phyloP scores from a whole-genome alignment of 129 eudicot genomes.

The Centrapalus pauciflorus region DNA sequence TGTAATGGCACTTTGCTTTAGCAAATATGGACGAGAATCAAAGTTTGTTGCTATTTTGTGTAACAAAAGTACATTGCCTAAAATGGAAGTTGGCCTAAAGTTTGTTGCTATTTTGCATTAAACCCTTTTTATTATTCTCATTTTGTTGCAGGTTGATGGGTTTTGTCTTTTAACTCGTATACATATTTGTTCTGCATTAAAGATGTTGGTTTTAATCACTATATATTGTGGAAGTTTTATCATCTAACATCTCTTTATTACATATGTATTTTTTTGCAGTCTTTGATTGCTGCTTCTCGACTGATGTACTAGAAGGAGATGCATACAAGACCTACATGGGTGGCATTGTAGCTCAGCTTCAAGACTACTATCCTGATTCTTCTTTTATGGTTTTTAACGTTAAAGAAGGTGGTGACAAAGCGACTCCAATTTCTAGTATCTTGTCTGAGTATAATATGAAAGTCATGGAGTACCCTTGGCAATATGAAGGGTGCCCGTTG shows the following conservation, averaged over 20 bases:
- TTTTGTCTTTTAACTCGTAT: neutral
- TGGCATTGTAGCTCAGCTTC: slow-evolving; percentile 50
- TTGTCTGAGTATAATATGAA: slow-evolving; percentile 46
- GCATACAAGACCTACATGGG: slow-evolving; percentile 44
- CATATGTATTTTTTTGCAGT: slow-evolving; percentile 26
- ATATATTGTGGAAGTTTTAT: neutral
- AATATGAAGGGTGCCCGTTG: slow-evolving; percentile 53
- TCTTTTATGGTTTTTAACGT: slow-evolving; percentile 56
- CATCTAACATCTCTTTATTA: neutral
- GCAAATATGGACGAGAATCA: no score
- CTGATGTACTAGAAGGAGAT: slow-evolving; percentile 42
- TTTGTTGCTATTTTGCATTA: no score
- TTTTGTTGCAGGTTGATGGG: neutral
- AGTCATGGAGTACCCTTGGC: slow-evolving; percentile 58
- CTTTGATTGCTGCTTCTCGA: slow-evolving; percentile 63
- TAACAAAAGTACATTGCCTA: no score
- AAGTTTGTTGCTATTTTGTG: no score
- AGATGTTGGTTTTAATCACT: neutral
- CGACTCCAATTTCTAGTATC: slow-evolving; percentile 31
- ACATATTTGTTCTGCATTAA: neutral
- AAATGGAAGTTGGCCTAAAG: no score
- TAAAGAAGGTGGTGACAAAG: slow-evolving; percentile 36
- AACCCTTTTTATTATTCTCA: no score
- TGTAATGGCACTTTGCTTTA: no score
- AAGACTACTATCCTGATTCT: slow-evolving; percentile 46